Conservation (phyloP, 257 asterid genomes). For the Ajuga chamaepitys region DNA sequence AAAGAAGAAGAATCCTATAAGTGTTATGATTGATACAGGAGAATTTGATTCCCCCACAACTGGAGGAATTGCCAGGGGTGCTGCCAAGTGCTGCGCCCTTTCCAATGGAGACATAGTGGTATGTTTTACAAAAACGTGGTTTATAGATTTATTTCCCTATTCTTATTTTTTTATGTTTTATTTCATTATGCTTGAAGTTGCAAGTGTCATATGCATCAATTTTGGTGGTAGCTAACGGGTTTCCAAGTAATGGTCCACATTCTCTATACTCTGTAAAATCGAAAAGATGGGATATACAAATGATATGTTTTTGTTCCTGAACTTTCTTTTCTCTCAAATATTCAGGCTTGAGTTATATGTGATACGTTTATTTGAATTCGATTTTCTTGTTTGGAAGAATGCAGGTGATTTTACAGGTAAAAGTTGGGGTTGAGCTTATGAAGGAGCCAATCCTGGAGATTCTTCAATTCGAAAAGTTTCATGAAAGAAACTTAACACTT, state of each 20-base stretch:
- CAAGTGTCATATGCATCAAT: neutral
- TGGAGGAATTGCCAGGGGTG: constrained; percentile 90
- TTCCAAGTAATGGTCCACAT: neutral
- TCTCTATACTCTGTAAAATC: constrained; percentile 8
- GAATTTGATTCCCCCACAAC: constrained; percentile 63
- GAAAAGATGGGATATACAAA: neutral
- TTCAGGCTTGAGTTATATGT: constrained; percentile 11
- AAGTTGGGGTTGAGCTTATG: constrained; percentile 63
- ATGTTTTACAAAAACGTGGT: constrained; percentile 28
- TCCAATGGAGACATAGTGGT: constrained; percentile 97
- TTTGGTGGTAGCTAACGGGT: constrained; percentile 1
- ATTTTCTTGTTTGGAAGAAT: constrained; percentile 73
- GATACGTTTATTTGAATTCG: constrained; percentile 39
- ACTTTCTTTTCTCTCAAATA: neutral
- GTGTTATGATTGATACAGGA: constrained; percentile 74
- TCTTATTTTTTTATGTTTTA: neutral
- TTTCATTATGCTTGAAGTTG: neutral
- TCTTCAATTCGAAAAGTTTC: constrained; percentile 85
- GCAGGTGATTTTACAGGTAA: constrained; percentile 98
- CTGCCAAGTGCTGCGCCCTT: constrained; percentile 72
- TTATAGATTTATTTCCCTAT: neutral
- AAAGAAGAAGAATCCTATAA: constrained; percentile 30
- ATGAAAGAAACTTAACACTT: constrained; percentile 32
- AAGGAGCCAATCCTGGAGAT: constrained; percentile 85
- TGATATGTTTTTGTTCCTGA: neutral